phyloP scores from a whole-genome alignment of 352 stramenopile genomes.

The Phytophthora litchii region DNA sequence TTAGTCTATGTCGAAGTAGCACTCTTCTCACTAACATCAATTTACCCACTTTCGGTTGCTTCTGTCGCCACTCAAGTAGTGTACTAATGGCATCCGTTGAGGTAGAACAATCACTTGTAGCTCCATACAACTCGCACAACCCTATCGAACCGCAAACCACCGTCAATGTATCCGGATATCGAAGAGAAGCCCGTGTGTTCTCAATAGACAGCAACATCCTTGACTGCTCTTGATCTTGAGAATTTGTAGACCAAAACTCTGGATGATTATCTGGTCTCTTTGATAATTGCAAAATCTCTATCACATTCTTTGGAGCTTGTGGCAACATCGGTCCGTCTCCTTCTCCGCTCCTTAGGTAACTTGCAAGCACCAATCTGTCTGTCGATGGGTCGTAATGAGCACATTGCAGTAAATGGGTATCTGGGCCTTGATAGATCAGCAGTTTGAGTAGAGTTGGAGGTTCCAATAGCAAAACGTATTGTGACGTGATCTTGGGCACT shows the following conservation, averaged over 20 bases:
- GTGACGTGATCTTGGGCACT: conserved; percentile 22
- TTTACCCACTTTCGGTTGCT: conserved; percentile 9
- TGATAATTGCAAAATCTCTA: conserved; percentile 58
- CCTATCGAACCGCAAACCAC: conserved; percentile 37
- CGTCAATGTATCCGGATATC: conserved; percentile 43
- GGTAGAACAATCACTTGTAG: conserved; percentile 6
- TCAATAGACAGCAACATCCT: conserved; percentile 61
- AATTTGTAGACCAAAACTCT: neutral
- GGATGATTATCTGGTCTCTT: conserved; percentile 44
- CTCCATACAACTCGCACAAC: conserved; percentile 47
- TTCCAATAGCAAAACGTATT: conserved; percentile 67
- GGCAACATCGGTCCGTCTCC: conserved; percentile 12
- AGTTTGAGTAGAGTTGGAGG: conserved; percentile 62
- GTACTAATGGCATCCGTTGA: conserved; percentile 1
- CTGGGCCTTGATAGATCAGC: conserved; percentile 52
- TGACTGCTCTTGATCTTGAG: neutral
- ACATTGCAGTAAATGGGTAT: conserved; percentile 48
- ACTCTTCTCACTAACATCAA: conserved; percentile 35
- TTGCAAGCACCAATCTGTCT: conserved; percentile 53
- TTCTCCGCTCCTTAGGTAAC: conserved; percentile 6
- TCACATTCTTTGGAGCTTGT: conserved; percentile 42
- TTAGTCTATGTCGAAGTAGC: conserved; percentile 39
- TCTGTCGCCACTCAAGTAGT: conserved; percentile 35
- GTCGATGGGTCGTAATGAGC: conserved; percentile 45
- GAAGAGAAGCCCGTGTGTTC: conserved; percentile 39